A percentile compares a stretch with the other conserved stretches of the same genome.
Conservation (phyloP, 2,329 filamentous ascomycete genomes). For the Sclerotinia sclerotiorum region DNA sequence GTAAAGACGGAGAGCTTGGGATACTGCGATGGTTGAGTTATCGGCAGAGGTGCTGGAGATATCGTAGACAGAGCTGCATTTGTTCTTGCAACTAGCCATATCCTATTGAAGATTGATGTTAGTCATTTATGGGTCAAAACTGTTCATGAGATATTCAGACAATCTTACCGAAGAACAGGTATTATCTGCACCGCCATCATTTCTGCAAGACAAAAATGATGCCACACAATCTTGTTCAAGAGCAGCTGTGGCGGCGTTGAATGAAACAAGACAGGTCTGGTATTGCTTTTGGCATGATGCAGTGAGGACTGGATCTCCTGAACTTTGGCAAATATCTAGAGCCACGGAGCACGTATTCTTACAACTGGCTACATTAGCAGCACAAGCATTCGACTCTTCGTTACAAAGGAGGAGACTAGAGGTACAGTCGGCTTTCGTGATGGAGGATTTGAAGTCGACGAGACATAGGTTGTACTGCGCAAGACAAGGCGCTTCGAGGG, state of each 20-base stretch:
- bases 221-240: conserved; percentile 16
- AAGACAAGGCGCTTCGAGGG: conserved; percentile 20
- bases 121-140: background rate
- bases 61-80: conserved; percentile 26
- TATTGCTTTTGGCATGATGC: conserved; percentile 22
- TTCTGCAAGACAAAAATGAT: conserved; percentile 4
- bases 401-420: conserved; percentile 1
- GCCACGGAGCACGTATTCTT: conserved; percentile 28
- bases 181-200: background rate
- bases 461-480: conserved; percentile 24
- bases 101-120: background rate
- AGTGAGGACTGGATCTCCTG: conserved; percentile 18
- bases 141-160: background rate
- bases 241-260: conserved; percentile 17
- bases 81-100: conserved; percentile 24
- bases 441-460: background rate
- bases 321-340: conserved; percentile 23
- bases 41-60: conserved; percentile 19
- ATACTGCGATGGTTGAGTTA: conserved; percentile 22
- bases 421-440: background rate
- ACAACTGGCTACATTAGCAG: conserved; percentile 19
- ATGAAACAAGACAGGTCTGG: conserved; percentile 22
- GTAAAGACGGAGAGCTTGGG: conserved; percentile 24
- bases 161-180: conserved; percentile 3
- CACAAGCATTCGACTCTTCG: conserved; percentile 20